Base-by-base conservation (phyloP, 768 basidiomycete genomes). In the Mycena rebaudengoi region DNA sequence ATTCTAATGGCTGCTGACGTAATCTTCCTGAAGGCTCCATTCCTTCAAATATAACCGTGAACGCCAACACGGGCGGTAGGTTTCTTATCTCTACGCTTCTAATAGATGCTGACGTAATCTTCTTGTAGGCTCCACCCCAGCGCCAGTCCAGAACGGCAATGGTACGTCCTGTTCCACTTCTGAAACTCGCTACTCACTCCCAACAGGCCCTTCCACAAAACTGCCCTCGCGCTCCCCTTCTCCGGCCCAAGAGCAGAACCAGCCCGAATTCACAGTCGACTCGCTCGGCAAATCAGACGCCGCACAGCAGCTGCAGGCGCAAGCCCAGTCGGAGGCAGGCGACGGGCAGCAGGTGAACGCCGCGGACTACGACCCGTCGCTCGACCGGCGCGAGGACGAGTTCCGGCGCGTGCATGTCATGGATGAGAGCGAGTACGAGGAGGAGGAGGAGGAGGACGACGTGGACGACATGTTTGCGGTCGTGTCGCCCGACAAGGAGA, bases 381-480 rank as follows among this genome's bases (percentile, higher is more conserved):
- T 91, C 68, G 97, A 98, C 78, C 85, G 91, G 23, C 85, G 90
- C 23, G 93, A 94, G 72, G 94, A 96, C 65, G 92, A 95, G 64
- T 88, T 88, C 61, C 88, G 88, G 66, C 86, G 91, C 20, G 84
- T 88, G 30, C 81, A 79, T 20, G 76, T 77, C 54, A 72, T 76
- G 2, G 72, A 80, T 18, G 83, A 85, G n/a, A 78, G 83, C 12
- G 85, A 86, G 58, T 84, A 84, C 12, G 83, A 83, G n/a, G 85
- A 86, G 26, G 86, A 85, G 3, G 90, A 90, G 12, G 92, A 91
- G 8, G 92, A 94, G 13, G 93, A 95, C 3, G 94, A 96, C 33
- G 84, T 97, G 1, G 95, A 97, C 65, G 97, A 98, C 74, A 98
- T 99, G 96, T 99, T 99, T 70, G 90, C 95, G 23, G 83, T 93